Conservation (phyloP, 169 alveolate species). For the Amoebophrya sp. region DNA sequence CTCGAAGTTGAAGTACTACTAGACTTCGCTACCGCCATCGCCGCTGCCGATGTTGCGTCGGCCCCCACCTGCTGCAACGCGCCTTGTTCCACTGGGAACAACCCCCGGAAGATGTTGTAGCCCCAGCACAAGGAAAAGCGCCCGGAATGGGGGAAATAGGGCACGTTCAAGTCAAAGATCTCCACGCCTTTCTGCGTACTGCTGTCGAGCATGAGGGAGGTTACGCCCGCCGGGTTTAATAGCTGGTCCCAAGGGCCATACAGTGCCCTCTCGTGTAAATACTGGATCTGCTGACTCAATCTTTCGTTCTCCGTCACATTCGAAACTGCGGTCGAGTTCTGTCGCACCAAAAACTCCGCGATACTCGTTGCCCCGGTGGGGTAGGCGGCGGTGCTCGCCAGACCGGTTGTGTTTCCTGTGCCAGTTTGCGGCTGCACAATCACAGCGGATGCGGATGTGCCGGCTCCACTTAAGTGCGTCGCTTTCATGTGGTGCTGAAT, state of each 20-base stretch:
- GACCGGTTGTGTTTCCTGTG: no score
- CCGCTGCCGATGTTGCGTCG: neutral
- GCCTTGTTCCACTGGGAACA: neutral
- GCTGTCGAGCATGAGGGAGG: neutral
- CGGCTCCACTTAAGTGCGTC: neutral
- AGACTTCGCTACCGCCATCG: neutral
- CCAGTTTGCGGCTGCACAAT: no score
- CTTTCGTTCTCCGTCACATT: no score
- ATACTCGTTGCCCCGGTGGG: neutral
- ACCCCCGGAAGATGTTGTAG: neutral
- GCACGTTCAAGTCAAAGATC: neutral
- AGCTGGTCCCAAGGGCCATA: neutral
- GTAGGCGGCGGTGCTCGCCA: neutral
- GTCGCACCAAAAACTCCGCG: no score
- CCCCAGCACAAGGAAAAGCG: slow-evolving; percentile 1
- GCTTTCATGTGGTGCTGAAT: neutral
- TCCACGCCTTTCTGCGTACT: neutral
- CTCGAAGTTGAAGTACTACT: neutral
- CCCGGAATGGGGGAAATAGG: neutral
- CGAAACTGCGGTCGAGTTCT: no score
- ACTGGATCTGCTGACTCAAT: no score
- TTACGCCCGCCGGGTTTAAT: neutral
- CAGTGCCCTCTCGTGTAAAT: neutral
- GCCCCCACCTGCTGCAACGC: neutral
- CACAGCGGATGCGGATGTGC: neutral